Conservation (phyloP, 805 yeast species). For the Candida taoyuanica region DNA sequence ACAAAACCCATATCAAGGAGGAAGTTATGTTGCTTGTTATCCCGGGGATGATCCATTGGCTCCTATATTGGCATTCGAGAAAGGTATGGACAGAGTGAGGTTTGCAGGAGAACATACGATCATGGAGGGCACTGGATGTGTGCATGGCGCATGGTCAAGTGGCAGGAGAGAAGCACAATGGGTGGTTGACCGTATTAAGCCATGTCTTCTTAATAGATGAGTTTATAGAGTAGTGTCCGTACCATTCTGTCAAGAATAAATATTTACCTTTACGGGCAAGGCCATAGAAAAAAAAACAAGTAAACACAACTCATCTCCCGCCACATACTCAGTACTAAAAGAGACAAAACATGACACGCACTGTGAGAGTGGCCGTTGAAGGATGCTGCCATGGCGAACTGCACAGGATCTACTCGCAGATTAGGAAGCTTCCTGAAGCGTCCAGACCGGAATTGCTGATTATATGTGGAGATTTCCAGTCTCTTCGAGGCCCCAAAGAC, state of each 20-base stretch:
- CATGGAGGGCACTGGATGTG: conserved; percentile 85
- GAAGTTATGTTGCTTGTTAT: conserved; percentile 72
- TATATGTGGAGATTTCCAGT: conserved; percentile 91
- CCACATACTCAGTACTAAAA: too few species aligned
- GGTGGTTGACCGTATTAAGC: conserved; percentile 19
- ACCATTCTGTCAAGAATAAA: too few species aligned
- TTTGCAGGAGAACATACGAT: conserved; percentile 93
- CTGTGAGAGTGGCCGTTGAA: conserved; percentile 57
- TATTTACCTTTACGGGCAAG: neutral
- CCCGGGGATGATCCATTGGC: conserved; percentile 69
- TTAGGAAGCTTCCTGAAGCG: conserved; percentile 21
- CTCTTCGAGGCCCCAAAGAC: conserved; percentile 62
- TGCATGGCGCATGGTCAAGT: conserved; percentile 84
- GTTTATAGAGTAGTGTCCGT: too few species aligned
- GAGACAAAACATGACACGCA: neutral
- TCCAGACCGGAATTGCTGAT: conserved; percentile 53
- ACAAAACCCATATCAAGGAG: conserved; percentile 67
- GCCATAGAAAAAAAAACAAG: neutral
- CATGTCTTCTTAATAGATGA: neutral
- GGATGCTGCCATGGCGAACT: conserved; percentile 92
- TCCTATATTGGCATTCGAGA: conserved; percentile 53
- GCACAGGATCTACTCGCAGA: conserved; percentile 45
- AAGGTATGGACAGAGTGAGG: conserved; percentile 55
- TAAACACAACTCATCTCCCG: neutral
- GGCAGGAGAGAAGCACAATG: conserved; percentile 55